Evolutionary conservation across 768 basidiomycete species (phyloP).

Genomic region (Candolleomyces eurysporus): DNA sequence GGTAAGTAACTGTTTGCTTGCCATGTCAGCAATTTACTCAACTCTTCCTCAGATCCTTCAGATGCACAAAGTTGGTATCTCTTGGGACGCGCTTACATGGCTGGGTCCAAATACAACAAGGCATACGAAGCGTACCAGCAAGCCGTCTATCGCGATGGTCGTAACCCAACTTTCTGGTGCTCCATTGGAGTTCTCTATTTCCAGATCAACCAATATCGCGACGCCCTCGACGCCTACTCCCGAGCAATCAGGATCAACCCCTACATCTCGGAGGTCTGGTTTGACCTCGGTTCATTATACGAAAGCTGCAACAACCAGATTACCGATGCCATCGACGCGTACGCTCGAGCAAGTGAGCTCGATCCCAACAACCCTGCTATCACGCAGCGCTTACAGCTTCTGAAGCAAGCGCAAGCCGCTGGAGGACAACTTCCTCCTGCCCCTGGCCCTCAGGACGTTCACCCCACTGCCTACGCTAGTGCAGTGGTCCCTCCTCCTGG

Average conservation of each 20-base stretch:
- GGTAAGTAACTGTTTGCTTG: conserved; percentile 48
- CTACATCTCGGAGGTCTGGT: conserved; percentile 95
- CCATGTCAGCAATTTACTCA: conserved; percentile 3
- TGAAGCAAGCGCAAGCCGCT: conserved; percentile 77
- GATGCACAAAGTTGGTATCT: conserved; percentile 99
- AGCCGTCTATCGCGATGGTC: conserved; percentile 97
- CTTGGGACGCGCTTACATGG: conserved; percentile 97
- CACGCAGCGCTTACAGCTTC: conserved; percentile 71
- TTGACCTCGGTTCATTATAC: conserved; percentile 94
- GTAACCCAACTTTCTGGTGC: conserved; percentile 99
- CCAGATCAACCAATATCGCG: conserved; percentile 99
- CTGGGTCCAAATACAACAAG: conserved; percentile 97
- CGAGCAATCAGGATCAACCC: conserved; percentile 98
- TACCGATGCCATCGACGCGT: conserved; percentile 97
- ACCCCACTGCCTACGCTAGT: conserved; percentile 91
- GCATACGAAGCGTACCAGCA: conserved; percentile 99
- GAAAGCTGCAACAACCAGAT: conserved; percentile 99
- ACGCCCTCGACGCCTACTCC: conserved; percentile 98
- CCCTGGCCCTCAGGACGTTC: conserved; percentile 92
- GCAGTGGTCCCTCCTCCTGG: conserved; percentile 70
- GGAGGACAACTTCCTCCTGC: conserved; percentile 80
- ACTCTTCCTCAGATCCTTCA: conserved; percentile 55
- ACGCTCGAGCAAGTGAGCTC: conserved; percentile 91
- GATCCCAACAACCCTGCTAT: conserved; percentile 86
- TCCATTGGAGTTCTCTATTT: conserved; percentile 99